These are phyloP conservation scores for Cladophialophora psammophila DNA, from an alignment of 2,329 filamentous ascomycete genomes.

Conservation along the genomic window DNA sequence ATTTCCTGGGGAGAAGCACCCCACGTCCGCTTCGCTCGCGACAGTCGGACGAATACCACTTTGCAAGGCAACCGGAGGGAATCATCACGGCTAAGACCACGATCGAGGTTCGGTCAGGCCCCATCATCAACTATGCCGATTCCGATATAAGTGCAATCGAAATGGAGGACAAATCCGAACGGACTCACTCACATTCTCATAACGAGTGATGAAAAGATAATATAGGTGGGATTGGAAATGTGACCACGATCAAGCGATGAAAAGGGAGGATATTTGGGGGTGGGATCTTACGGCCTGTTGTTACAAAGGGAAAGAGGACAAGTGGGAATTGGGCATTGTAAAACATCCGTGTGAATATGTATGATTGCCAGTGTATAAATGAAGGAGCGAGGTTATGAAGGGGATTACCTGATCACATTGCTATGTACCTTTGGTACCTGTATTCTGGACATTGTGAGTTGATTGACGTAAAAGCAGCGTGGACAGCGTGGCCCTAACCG, in stretches of 20 bases:
- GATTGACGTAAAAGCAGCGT: too few relatives aligned
- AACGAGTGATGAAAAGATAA: conserved; percentile 6
- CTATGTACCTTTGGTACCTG: too few relatives aligned
- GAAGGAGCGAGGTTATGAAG: background rate
- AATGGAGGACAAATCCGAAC: conserved; percentile 27
- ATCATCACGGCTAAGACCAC: conserved; percentile 37
- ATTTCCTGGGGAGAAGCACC: conserved; percentile 19
- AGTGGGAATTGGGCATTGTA: background rate
- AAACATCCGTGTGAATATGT: background rate
- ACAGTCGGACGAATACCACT: conserved; percentile 35
- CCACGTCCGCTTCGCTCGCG: conserved; percentile 17
- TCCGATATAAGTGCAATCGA: conserved; percentile 26
- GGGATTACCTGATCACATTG: background rate
- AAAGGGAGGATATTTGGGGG: background rate
- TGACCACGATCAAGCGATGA: conserved; percentile 7
- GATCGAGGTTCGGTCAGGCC: conserved; percentile 30
- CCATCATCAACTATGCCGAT: conserved; percentile 21
- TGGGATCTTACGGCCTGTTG: conserved; percentile 3
- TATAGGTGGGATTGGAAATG: background rate
- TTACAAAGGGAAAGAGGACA: background rate
- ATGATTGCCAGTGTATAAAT: background rate
- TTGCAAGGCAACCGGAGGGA: conserved; percentile 31
- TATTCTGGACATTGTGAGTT: too few relatives aligned
- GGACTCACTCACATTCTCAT: conserved; percentile 15
- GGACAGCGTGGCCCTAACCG: too few relatives aligned